phyloP scores from a whole-genome alignment of 2,329 filamentous ascomycete genomes.

The Ascochyta pisi region DNA sequence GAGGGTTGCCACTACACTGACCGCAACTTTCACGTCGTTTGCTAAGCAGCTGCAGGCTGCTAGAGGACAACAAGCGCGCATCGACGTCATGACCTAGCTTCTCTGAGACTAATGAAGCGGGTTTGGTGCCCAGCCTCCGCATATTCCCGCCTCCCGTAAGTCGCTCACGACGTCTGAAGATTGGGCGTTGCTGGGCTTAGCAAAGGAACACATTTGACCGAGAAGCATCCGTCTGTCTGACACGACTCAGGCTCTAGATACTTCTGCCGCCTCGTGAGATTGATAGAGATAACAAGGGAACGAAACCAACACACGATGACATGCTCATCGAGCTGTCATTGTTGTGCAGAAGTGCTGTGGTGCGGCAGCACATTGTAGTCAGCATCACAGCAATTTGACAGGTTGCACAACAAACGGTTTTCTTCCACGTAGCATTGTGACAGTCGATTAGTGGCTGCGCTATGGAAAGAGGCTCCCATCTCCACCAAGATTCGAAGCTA shows the following conservation, averaged over 20 bases:
- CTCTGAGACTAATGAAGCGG: not conserved
- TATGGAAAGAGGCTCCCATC: not conserved
- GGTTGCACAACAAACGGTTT: not conserved
- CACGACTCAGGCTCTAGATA: not conserved
- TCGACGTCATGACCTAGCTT: conserved; percentile 4
- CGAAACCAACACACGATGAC: not conserved
- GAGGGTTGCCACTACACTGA: conserved; percentile 20
- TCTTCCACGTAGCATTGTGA: not conserved
- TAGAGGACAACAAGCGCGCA: no score
- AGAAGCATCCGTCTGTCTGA: not conserved
- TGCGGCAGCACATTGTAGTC: not conserved
- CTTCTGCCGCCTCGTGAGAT: not conserved
- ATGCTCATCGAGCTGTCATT: not conserved
- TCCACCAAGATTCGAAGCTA: not conserved
- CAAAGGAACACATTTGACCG: not conserved
- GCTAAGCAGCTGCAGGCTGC: conserved; percentile 2
- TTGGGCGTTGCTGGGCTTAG: not conserved
- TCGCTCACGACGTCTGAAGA: not conserved
- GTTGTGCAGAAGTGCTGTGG: not conserved
- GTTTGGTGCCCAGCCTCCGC: conserved; percentile 6
- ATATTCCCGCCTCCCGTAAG: not conserved
- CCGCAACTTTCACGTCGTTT: conserved; percentile 23
- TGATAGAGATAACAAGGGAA: not conserved
- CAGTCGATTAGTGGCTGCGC: not conserved
- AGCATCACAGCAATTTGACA: not conserved